Evolutionary conservation across 169 alveolate genomes (phyloP).

Genomic region (Cryptosporidium tyzzeri): DNA sequence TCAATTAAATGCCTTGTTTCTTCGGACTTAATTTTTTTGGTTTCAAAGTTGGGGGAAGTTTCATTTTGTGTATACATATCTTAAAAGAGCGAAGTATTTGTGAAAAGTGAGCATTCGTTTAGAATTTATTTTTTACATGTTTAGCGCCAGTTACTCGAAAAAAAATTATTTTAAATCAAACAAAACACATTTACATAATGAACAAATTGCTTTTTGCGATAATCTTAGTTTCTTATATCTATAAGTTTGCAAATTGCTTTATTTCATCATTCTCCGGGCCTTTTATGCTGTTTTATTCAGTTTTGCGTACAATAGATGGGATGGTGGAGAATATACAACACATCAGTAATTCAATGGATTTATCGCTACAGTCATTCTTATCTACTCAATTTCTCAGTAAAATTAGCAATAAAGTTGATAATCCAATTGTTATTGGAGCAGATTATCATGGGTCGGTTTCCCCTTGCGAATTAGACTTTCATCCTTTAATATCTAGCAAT

Average conservation of each 20-base stretch:
- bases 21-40: not conserved
- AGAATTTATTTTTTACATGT: not conserved
- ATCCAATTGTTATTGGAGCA: constrained; percentile 11
- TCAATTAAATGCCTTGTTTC: not conserved
- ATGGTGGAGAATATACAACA: constrained; percentile 64
- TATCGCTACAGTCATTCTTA: constrained; percentile 59
- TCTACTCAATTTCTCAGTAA: constrained; percentile 35
- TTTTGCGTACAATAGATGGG: constrained; percentile 68
- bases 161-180: not conserved
- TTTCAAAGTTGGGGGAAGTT: not conserved
- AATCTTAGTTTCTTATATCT: not conserved
- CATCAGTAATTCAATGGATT: constrained; percentile 59
- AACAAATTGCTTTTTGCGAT: not conserved
- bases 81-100: not conserved
- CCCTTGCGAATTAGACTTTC: constrained; percentile 40
- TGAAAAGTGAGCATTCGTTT: not conserved
- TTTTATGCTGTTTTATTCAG: constrained; percentile 36
- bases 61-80: not conserved
- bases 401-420: not conserved
- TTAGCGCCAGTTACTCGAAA: not conserved
- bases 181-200: not conserved
- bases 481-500: constrained; percentile 13
- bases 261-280: constrained; percentile 46
- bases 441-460: constrained; percentile 61
- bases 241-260: constrained; percentile 23